Conservation (phyloP, 1,284 basidiomycete genomes). For the Naganishia liquefaciens region DNA sequence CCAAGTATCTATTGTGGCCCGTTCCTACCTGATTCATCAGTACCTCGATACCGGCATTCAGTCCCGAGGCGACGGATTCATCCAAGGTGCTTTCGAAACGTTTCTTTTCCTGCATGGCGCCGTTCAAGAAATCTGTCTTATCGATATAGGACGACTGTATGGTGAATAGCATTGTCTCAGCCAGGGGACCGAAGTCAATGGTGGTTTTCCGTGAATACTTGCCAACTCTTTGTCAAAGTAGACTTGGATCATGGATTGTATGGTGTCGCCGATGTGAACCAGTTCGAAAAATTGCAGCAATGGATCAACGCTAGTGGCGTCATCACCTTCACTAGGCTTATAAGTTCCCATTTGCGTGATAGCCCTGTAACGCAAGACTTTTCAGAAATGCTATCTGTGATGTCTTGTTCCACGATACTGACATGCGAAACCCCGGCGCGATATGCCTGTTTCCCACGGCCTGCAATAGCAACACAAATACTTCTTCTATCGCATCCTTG, state of each 20-base stretch:
- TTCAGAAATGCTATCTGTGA: constrained; percentile 8
- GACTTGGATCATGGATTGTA: constrained; percentile 95
- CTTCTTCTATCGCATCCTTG: constrained; percentile 84
- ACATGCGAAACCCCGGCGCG: constrained; percentile 79
- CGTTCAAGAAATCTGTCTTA: constrained; percentile 88
- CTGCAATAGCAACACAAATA: constrained; percentile 81
- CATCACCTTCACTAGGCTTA: constrained; percentile 77
- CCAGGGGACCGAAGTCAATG: neutral
- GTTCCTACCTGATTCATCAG: constrained; percentile 82
- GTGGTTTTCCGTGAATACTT: constrained; percentile 37
- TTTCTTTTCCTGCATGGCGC: constrained; percentile 93
- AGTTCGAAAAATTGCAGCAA: constrained; percentile 96
- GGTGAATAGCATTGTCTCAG: constrained; percentile 13
- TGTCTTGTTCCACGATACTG: constrained; percentile 44
- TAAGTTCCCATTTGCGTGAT: constrained; percentile 83
- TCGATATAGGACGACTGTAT: constrained; percentile 78
- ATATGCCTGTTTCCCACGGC: constrained; percentile 79
- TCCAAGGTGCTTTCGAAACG: constrained; percentile 88
- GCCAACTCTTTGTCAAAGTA: constrained; percentile 96
- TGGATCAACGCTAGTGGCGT: constrained; percentile 78
- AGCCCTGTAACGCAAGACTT: constrained; percentile 59
- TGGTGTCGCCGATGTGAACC: constrained; percentile 95
- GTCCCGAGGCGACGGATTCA: constrained; percentile 85
- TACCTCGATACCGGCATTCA: constrained; percentile 93
- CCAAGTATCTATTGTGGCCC: no score